Percentiles rank a stretch among this genome's conserved stretches.
Conservation (phyloP, 2,329 filamentous ascomycete genomes). For the Ampelomyces quisqualis region DNA sequence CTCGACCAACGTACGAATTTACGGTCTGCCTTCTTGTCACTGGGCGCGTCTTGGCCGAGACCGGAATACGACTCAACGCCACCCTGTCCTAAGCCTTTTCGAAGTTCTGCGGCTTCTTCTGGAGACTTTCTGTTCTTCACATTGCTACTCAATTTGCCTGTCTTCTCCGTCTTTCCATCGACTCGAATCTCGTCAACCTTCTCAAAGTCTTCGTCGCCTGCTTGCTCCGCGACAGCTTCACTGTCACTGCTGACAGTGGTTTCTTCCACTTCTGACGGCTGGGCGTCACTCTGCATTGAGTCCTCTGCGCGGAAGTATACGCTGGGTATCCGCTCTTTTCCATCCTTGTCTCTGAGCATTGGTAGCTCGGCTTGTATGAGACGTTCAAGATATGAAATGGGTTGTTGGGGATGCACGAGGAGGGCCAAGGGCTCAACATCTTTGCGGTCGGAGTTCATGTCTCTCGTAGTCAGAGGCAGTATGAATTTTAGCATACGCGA, state of each 20-base stretch:
- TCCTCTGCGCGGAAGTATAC: conserved; percentile 81
- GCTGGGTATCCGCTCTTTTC: conserved; percentile 68
- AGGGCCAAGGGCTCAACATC: conserved; percentile 82
- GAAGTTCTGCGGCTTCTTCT: conserved; percentile 40
- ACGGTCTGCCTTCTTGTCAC: conserved; percentile 48
- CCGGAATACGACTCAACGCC: conserved; percentile 71
- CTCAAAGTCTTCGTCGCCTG: conserved; percentile 46
- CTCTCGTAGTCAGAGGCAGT: conserved; percentile 67
- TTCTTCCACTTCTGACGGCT: conserved; percentile 26
- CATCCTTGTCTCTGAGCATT: conserved; percentile 60
- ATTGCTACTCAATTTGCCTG: conserved; percentile 43
- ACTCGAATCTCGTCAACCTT: conserved; percentile 53
- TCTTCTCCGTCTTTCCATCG: conserved; percentile 52
- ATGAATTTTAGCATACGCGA: conserved; percentile 79
- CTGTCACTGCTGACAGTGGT: conserved; percentile 32
- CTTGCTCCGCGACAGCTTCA: conserved; percentile 25
- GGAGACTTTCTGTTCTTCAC: conserved; percentile 27
- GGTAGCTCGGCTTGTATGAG: conserved; percentile 87
- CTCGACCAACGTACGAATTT: conserved; percentile 85
- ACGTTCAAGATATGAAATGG: conserved; percentile 84
- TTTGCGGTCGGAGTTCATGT: conserved; percentile 62
- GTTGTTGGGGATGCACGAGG: conserved; percentile 85
- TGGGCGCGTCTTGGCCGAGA: conserved; percentile 60
- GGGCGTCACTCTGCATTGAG: conserved; percentile 60
- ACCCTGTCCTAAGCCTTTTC: conserved; percentile 55